Evolutionary conservation across 129 eudicot genomes (phyloP).

Genomic region (Oenanthe sinensis): DNA sequence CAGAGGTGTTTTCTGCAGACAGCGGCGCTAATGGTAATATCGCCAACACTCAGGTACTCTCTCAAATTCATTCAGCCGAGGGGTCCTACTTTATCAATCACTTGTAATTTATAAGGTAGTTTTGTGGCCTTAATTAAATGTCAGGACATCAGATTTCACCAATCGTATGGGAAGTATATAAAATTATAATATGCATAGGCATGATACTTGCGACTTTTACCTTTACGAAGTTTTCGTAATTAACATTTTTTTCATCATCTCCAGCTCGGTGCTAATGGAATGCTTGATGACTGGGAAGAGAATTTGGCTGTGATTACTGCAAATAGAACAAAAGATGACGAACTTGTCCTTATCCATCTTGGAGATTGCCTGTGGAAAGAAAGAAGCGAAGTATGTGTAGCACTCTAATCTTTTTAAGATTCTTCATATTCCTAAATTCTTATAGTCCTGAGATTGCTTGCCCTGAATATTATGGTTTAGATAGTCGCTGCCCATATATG

Average conservation of each 20-base stretch:
- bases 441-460: constrained; percentile 6
- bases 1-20: constrained; percentile 69
- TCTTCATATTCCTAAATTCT: background rate
- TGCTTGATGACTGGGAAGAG: constrained; percentile 95
- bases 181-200: background rate
- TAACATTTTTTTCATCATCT: constrained; percentile 14
- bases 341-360: constrained; percentile 91
- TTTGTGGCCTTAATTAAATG: background rate
- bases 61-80: background rate
- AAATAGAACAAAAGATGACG: constrained; percentile 90
- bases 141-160: background rate
- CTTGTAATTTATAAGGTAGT: background rate
- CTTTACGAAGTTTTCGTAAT: background rate
- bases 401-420: background rate
- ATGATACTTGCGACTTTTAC: background rate
- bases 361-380: constrained; percentile 96
- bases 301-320: constrained; percentile 94
- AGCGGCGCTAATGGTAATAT: constrained; percentile 24
- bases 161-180: background rate
- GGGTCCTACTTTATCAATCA: background rate
- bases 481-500: constrained; percentile 95
- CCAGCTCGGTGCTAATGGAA: constrained; percentile 52
- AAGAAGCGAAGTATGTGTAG: constrained; percentile 66
- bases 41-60: constrained; percentile 48
- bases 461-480: constrained; percentile 25